A percentile compares a stretch with the other conserved stretches of the same genome.
Evolutionary conservation across 164 flowering plant genomes (phyloP).

Genomic region (Annona squamosa): DNA sequence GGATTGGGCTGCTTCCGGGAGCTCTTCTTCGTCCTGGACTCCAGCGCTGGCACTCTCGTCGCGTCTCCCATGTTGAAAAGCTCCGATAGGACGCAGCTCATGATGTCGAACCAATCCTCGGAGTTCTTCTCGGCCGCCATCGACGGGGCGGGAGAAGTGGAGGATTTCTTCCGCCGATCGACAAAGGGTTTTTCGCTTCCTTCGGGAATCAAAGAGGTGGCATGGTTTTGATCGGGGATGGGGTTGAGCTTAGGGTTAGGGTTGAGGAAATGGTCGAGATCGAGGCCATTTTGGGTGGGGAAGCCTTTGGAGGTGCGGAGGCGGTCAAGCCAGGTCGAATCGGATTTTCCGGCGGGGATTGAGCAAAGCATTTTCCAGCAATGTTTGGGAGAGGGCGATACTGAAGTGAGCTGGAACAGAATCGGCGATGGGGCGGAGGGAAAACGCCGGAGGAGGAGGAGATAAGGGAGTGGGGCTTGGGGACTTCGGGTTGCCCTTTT

Average conservation of each 20-base stretch:
- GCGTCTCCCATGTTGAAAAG: slow-evolving; percentile 57
- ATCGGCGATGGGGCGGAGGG: not conserved
- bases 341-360: slow-evolving; percentile 32
- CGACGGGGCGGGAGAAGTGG: not conserved
- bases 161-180: not conserved
- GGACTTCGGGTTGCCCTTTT: not conserved
- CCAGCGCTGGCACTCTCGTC: slow-evolving; percentile 1
- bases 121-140: not conserved
- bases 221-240: not conserved
- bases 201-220: not conserved
- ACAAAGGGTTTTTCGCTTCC: not conserved
- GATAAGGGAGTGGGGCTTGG: not conserved
- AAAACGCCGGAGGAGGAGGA: not conserved
- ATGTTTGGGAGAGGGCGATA: not conserved
- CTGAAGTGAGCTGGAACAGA: not conserved
- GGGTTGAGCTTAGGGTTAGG: slow-evolving; percentile 13
- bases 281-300: slow-evolving; percentile 30
- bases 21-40: slow-evolving; percentile 31
- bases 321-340: slow-evolving; percentile 68
- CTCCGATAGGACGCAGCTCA: slow-evolving; percentile 53
- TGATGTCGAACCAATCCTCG: slow-evolving; percentile 23
- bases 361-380: slow-evolving; percentile 33
- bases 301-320: slow-evolving; percentile 68
- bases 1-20: slow-evolving; percentile 69
- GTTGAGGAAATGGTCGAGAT: slow-evolving; percentile 52